A percentile compares a stretch with the other conserved stretches of the same genome.
Evolutionary conservation across 192 early-diverging fungal genomes (phyloP).

Genomic region (Gonapodya sp.): DNA sequence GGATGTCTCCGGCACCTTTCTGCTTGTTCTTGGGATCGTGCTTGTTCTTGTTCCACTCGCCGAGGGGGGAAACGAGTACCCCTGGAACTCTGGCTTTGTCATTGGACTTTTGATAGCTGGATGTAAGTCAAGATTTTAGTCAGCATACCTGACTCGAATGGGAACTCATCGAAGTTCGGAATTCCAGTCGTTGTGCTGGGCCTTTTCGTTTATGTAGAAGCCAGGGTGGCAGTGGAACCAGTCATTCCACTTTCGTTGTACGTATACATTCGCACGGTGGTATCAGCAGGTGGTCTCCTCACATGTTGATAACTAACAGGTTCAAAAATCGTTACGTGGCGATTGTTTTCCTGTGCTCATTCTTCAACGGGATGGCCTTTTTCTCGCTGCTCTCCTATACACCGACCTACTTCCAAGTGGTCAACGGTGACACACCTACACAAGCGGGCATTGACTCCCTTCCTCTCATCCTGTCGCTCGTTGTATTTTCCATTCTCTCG

Average conservation of each 20-base stretch:
- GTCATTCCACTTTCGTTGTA: not conserved
- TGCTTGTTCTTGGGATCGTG: constrained; percentile 37
- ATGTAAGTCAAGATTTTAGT: no score
- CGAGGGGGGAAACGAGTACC: constrained; percentile 51
- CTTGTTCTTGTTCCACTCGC: constrained; percentile 45
- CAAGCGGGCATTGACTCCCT: constrained; percentile 61
- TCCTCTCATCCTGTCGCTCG: constrained; percentile 61
- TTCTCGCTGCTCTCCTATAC: constrained; percentile 56
- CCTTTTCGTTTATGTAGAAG: not conserved
- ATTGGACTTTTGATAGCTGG: no score
- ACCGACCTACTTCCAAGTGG: constrained; percentile 73
- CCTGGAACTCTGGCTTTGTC: constrained; percentile 43
- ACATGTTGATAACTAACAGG: no score
- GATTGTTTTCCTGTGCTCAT: not conserved
- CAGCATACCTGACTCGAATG: no score
- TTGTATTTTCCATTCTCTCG: constrained; percentile 51
- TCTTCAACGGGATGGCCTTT: constrained; percentile 29
- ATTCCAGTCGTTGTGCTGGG: constrained; percentile 15
- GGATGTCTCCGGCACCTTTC: constrained; percentile 45
- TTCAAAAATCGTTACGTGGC: not conserved
- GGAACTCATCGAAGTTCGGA: constrained; percentile 38
- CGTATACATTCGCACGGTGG: no score
- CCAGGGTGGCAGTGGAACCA: not conserved
- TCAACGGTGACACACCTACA: constrained; percentile 62
- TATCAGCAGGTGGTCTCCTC: no score